A percentile compares a stretch with the other conserved stretches of the same genome.
Conservation (phyloP, 169 alveolate species). For the Cryptosporidium bovis region DNA sequence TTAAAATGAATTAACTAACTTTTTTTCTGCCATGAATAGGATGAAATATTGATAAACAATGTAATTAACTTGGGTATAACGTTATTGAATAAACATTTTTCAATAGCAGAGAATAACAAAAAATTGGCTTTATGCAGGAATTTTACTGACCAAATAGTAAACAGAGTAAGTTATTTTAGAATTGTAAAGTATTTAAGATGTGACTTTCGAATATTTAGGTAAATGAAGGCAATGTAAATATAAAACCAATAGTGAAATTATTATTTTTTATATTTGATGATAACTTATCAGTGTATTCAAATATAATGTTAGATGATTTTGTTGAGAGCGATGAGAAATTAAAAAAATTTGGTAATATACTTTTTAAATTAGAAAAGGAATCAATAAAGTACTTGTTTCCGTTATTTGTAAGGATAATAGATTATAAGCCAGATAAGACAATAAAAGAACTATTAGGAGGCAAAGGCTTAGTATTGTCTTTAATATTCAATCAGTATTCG, state of each 20-base stretch:
- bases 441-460: neutral
- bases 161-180: constrained; percentile 9
- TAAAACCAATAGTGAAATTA: constrained; percentile 28
- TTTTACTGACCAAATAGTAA: constrained; percentile 11
- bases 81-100: constrained; percentile 39
- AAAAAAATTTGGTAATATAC: constrained; percentile 8
- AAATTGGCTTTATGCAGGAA: constrained; percentile 1
- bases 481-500: constrained; percentile 2
- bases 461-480: constrained; percentile 15
- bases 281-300: constrained; percentile 37
- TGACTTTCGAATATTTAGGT: neutral
- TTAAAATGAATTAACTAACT: neutral
- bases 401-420: constrained; percentile 7
- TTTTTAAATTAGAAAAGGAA: neutral
- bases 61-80: constrained; percentile 25
- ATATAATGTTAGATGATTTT: constrained; percentile 14
- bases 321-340: neutral
- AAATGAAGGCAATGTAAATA: neutral
- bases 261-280: constrained; percentile 21
- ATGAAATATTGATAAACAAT: constrained; percentile 17
- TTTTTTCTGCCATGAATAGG: neutral
- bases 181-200: neutral
- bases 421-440: constrained; percentile 29
- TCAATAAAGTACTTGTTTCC: constrained; percentile 13
- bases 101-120: constrained; percentile 34